A percentile compares a stretch with the other conserved stretches of the same genome.
Evolutionary conservation across 129 eudicot species (phyloP).

Genomic region (Tagetes patula): DNA sequence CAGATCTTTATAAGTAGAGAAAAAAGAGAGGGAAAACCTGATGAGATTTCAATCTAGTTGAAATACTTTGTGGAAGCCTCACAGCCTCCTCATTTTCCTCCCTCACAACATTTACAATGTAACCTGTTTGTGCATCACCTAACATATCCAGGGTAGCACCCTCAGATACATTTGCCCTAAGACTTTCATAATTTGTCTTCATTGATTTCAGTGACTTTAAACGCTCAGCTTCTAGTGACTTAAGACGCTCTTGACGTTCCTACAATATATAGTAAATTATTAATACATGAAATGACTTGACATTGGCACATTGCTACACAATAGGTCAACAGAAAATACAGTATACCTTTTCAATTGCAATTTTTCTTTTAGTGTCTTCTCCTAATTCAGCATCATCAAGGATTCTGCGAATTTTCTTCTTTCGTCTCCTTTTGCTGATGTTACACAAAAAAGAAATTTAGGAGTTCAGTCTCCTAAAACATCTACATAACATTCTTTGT

Average conservation of each 20-base stretch:
- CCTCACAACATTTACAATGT: conserved; percentile 89
- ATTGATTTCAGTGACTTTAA: conserved; percentile 53
- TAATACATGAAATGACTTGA: not conserved
- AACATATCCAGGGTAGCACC: conserved; percentile 62
- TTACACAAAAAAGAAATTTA: conserved; percentile 10
- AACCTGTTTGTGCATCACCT: conserved; percentile 79
- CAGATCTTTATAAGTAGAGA: not conserved
- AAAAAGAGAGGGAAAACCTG: conserved; percentile 51
- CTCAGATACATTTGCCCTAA: conserved; percentile 46
- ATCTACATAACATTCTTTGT: not conserved
- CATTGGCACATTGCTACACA: not conserved
- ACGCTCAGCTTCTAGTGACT: conserved; percentile 72
- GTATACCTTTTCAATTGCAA: conserved; percentile 93
- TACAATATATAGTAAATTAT: conserved; percentile 21
- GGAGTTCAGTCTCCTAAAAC: conserved; percentile 4
- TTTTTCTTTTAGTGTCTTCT: conserved; percentile 91
- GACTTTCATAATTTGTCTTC: conserved; percentile 39
- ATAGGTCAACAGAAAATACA: conserved; percentile 7
- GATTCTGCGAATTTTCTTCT: conserved; percentile 91
- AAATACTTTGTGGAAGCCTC: conserved; percentile 88
- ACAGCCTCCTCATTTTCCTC: conserved; percentile 92
- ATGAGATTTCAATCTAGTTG: conserved; percentile 76
- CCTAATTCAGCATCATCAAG: conserved; percentile 96
- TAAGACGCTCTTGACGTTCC: conserved; percentile 98
- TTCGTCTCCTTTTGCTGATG: conserved; percentile 55